Conservation (phyloP, 257 asterid species). For the Marsdenia floribunda region DNA sequence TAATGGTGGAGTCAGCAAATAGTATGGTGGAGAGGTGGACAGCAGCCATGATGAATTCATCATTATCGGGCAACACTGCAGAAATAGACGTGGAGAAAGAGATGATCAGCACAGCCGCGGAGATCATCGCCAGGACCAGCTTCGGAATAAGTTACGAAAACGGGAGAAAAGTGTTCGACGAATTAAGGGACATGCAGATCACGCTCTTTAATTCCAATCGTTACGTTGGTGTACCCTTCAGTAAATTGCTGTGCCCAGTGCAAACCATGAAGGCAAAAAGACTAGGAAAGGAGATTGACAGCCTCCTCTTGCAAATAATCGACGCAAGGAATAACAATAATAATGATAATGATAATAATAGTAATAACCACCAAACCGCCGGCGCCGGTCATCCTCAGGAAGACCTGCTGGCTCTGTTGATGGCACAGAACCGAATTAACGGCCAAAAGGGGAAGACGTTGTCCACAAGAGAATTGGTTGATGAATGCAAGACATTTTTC, state of each 20-base stretch:
- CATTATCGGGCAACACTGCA: slow-evolving; percentile 19
- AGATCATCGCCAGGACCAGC: slow-evolving; percentile 72
- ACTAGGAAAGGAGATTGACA: slow-evolving; percentile 65
- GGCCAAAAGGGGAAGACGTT: slow-evolving; percentile 33
- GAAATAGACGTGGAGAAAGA: slow-evolving; percentile 75
- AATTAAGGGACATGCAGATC: slow-evolving; percentile 61
- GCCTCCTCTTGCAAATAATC: slow-evolving; percentile 45
- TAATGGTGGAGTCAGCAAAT: slow-evolving; percentile 64
- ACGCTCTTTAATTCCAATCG: slow-evolving; percentile 68
- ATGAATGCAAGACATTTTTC: slow-evolving; percentile 91
- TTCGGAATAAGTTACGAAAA: slow-evolving; percentile 58
- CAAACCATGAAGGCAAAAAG: slow-evolving; percentile 39
- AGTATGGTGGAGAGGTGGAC: slow-evolving; percentile 70
- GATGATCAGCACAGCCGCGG: slow-evolving; percentile 63
- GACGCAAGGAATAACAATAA: slow-evolving; percentile 27
- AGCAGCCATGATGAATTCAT: slow-evolving; percentile 25
- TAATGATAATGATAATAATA: too few relatives aligned
- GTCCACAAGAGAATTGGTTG: slow-evolving; percentile 62
- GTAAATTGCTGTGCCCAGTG: slow-evolving; percentile 51
- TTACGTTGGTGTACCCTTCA: slow-evolving; percentile 76
- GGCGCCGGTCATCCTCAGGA: slow-evolving; percentile 2
- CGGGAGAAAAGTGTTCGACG: slow-evolving; percentile 53
- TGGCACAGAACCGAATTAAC: slow-evolving; percentile 37
- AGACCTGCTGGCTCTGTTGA: slow-evolving; percentile 59
- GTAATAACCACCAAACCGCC: background rate